Conservation (phyloP, 2,329 filamentous ascomycete species). For the Hansfordia pulvinata region DNA sequence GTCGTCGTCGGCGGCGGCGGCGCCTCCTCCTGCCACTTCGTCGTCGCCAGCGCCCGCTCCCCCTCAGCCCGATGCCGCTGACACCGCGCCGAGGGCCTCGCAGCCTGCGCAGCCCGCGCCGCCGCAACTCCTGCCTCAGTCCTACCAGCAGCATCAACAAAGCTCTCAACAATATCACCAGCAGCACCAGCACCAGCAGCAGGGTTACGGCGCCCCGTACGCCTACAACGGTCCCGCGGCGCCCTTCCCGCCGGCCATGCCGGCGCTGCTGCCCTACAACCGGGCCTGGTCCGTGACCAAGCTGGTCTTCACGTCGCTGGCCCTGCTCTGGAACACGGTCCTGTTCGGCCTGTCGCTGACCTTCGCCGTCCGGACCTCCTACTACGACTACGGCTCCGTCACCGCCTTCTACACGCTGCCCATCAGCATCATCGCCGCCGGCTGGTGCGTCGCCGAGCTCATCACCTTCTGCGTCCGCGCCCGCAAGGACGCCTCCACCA, state of each 20-base stretch:
- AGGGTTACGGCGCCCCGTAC: not conserved
- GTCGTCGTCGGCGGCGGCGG: not conserved
- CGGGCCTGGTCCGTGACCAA: constrained; percentile 10
- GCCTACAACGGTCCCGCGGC: not conserved
- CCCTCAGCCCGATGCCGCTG: not conserved
- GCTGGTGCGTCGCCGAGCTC: constrained; percentile 16
- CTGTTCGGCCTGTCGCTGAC: constrained; percentile 12
- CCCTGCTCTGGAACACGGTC: constrained; percentile 9
- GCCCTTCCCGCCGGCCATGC: constrained; percentile 4
- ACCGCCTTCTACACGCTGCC: constrained; percentile 8
- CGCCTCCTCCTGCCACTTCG: not conserved
- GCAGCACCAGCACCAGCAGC: not conserved
- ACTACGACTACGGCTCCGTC: not conserved
- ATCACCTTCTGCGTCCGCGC: constrained; percentile 13
- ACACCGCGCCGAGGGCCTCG: not conserved
- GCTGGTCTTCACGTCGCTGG: constrained; percentile 10
- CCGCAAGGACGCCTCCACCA: constrained; percentile 4
- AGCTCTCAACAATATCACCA: not conserved
- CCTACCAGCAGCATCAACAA: not conserved
- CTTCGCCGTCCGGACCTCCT: constrained; percentile 7
- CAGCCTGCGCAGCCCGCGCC: not conserved
- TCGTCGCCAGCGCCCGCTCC: not conserved
- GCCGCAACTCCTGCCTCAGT: not conserved
- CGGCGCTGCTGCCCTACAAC: constrained; percentile 9
- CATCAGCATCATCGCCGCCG: constrained; percentile 10